phyloP scores from a whole-genome alignment of 108 stramenopile species.

The Skeletonema costatum region DNA sequence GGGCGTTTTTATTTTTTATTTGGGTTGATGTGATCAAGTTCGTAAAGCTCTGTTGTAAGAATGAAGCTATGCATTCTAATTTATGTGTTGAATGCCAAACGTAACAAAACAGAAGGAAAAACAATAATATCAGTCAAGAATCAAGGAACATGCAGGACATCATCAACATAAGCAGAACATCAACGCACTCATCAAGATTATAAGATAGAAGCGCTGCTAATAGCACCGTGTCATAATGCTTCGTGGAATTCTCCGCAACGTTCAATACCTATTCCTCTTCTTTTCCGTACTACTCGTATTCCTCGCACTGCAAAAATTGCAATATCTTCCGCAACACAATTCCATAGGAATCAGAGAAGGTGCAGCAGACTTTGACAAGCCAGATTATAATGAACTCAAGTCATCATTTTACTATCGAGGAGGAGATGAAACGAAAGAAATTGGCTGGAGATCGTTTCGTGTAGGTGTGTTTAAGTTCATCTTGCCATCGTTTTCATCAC shows the following conservation, averaged over 20 bases:
- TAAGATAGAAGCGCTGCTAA: too few relatives aligned
- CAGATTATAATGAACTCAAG: slow-evolving; percentile 6
- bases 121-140: too few relatives aligned
- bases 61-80: too few relatives aligned
- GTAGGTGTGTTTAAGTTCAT: slow-evolving; percentile 33
- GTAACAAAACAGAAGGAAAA: too few relatives aligned
- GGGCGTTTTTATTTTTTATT: too few relatives aligned
- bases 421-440: slow-evolving; percentile 18
- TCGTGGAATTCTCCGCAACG: slow-evolving; percentile 33
- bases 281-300: slow-evolving; percentile 19
- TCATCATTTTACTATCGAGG: slow-evolving; percentile 3
- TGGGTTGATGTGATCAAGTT: too few relatives aligned
- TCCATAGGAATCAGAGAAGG: not conserved
- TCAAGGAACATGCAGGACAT: too few relatives aligned
- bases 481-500: slow-evolving; percentile 21
- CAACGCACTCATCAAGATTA: too few relatives aligned
- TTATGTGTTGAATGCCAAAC: too few relatives aligned
- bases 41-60: too few relatives aligned
- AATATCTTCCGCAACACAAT: slow-evolving; percentile 8
- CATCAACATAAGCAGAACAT: too few relatives aligned
- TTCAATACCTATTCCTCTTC: slow-evolving; percentile 36
- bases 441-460: slow-evolving; percentile 25
- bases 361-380: not conserved
- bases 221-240: not conserved
- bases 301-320: slow-evolving; percentile 22